Evolutionary conservation across 139 green algal species (phyloP), one percentile per base, ranked within the genome.

Genomic region (Chara braunii): DNA sequence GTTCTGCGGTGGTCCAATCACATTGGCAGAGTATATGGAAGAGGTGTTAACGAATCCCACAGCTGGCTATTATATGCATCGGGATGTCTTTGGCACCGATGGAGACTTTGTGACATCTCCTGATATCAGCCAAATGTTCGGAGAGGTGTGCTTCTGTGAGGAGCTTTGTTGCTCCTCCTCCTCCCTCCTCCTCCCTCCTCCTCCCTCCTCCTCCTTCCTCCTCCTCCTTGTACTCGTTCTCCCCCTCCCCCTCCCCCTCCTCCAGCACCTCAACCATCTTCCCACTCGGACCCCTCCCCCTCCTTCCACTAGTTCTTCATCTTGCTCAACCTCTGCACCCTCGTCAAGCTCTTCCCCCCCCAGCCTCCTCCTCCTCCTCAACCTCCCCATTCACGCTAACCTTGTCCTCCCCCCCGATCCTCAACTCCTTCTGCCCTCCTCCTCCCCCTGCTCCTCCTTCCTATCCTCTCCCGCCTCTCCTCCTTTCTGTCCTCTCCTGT

Each of bases 41-140:
- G 80, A 75, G 40, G 72, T 75, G 33, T 45, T 81, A 11, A 82
- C 72, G n/a, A 70, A 75, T 36, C 75, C 63, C 4, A 60, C 26
- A 29, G 51, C 4, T 8, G 74, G 74, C 24, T 80, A 68, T 31
- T 80, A 80, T 55, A 78, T 78, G 70, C 24, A 67, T 2, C 44
- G 79, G 0, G 86, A 96, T 61, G 93, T 95, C 7, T 97, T 99
- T 77, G 93, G 93, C 11, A 61, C 37, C 0, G 22, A 51, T 0
- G 93, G 93, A 11, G 87, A 97, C 80, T 99, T 99, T 75, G 74
- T 90, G 6, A 99, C 93, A 5, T 94, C 85, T 0, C 93, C 93
- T 14, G 93, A 99, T 62, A 89, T 99, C 40, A 93, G 82, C 3
- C 93, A 98, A 75, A 83, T 97, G 75, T 95, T 97, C 81, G 93